phyloP scores from a whole-genome alignment of 345 rosid genomes.

The Eucalyptus brandiana region DNA sequence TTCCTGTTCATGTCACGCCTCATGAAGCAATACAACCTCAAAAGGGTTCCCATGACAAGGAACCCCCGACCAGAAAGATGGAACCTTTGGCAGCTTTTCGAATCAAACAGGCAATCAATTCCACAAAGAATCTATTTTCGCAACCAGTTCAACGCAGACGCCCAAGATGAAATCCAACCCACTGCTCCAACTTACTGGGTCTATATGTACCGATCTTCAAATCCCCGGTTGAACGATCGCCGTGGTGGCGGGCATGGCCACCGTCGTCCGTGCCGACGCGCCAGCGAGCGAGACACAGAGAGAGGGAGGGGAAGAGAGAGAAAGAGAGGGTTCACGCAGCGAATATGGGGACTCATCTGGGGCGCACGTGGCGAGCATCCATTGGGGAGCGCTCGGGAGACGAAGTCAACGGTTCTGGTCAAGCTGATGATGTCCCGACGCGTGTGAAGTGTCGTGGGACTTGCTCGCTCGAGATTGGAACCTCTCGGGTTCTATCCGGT shows the following conservation, averaged over 20 bases:
- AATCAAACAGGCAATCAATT: neutral
- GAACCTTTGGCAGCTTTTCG: neutral
- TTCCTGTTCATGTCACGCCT: neutral
- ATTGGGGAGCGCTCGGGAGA: neutral
- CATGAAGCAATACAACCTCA: neutral
- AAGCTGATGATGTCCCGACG: neutral
- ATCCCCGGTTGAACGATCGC: neutral
- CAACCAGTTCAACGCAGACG: neutral
- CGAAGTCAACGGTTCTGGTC: slow-evolving; percentile 4
- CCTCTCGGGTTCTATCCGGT: neutral
- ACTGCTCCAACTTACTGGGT: neutral
- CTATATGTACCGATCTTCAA: neutral
- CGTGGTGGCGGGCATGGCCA: neutral
- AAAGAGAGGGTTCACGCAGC: slow-evolving; percentile 8
- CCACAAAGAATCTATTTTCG: neutral
- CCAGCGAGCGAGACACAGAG: neutral
- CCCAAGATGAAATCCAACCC: neutral
- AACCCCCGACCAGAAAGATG: neutral
- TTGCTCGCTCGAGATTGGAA: neutral
- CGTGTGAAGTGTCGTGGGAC: neutral
- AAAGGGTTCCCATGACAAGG: neutral
- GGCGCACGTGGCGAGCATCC: neutral
- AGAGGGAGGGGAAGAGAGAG: neutral
- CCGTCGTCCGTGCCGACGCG: neutral
- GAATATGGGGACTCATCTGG: slow-evolving; percentile 9